Percentiles rank a stretch among this genome's conserved stretches.
phyloP scores from a whole-genome alignment of 306 rosid genomes.

The Glycine tomentella region DNA sequence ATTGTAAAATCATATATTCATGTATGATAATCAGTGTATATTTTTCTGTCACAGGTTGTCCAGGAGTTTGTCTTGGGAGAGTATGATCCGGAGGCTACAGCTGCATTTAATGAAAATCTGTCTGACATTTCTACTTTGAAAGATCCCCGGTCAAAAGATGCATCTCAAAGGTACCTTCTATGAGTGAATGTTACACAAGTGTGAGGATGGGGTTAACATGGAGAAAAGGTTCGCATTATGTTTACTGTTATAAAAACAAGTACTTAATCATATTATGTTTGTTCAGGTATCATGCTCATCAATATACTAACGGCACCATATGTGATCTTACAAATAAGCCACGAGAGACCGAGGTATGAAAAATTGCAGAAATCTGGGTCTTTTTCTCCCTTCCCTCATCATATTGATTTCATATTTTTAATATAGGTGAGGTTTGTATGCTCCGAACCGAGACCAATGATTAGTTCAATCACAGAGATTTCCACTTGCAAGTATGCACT shows the following conservation, averaged over 20 bases:
- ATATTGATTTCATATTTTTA: slow-evolving; percentile 31
- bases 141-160: slow-evolving; percentile 95
- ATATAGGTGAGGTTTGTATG: slow-evolving; percentile 94
- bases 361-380: slow-evolving; percentile 11
- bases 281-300: slow-evolving; percentile 89
- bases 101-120: slow-evolving; percentile 77
- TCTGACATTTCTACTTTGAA: slow-evolving; percentile 87
- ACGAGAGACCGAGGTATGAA: slow-evolving; percentile 88
- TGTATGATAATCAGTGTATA: slow-evolving; percentile 25
- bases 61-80: slow-evolving; percentile 86
- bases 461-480: slow-evolving; percentile 90
- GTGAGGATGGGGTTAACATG: slow-evolving; percentile 8
- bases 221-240: slow-evolving; percentile 23
- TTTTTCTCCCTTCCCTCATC: slow-evolving; percentile 27
- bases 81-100: slow-evolving; percentile 86
- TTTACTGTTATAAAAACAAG: slow-evolving; percentile 23
- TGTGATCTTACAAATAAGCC: slow-evolving; percentile 94
- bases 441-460: slow-evolving; percentile 82
- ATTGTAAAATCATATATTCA: slow-evolving; percentile 25
- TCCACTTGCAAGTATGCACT: slow-evolving; percentile 98
- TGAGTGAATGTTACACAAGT: slow-evolving; percentile 24
- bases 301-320: slow-evolving; percentile 83
- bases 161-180: slow-evolving; percentile 81
- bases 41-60: slow-evolving; percentile 63
- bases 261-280: slow-evolving; percentile 38